Percentiles rank a stretch among this genome's conserved stretches.
These are phyloP conservation scores for Alectoria sarmentosa DNA, from an alignment of 495 filamentous ascomycete genomes.

Conservation along the genomic window DNA sequence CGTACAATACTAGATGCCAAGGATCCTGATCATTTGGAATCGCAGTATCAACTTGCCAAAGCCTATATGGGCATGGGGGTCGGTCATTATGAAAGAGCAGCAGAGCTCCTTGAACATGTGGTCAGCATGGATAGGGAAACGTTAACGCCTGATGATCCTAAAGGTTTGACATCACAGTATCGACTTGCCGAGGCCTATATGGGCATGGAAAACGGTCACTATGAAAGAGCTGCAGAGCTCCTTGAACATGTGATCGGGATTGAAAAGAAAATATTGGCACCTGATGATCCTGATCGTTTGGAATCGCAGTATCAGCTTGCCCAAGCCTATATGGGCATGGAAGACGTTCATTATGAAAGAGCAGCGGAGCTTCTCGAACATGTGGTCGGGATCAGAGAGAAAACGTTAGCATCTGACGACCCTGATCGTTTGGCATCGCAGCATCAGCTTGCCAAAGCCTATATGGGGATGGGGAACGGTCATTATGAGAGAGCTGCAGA, in stretches of 20 bases:
- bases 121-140: not conserved
- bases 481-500: not conserved
- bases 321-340: not conserved
- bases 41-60: not conserved
- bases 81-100: not conserved
- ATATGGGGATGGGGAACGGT: not conserved
- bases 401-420: not conserved
- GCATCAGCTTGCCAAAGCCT: not conserved
- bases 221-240: not conserved
- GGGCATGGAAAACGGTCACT: not conserved
- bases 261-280: too few species aligned
- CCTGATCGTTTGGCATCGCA: not conserved
- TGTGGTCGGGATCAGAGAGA: not conserved
- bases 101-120: not conserved
- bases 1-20: not conserved
- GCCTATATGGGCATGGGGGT: not conserved
- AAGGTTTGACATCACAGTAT: not conserved
- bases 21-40: rapidly evolving
- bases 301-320: not conserved
- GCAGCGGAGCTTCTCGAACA: not conserved
- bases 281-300: not conserved
- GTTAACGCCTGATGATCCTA: not conserved
- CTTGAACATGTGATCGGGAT: not conserved
- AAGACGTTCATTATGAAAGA: not conserved
- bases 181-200: not conserved